A percentile compares a stretch with the other conserved stretches of the same genome.
Evolutionary conservation across 208 protist species (phyloP).

Genomic region (Herpetomonas samuelpessoai): DNA sequence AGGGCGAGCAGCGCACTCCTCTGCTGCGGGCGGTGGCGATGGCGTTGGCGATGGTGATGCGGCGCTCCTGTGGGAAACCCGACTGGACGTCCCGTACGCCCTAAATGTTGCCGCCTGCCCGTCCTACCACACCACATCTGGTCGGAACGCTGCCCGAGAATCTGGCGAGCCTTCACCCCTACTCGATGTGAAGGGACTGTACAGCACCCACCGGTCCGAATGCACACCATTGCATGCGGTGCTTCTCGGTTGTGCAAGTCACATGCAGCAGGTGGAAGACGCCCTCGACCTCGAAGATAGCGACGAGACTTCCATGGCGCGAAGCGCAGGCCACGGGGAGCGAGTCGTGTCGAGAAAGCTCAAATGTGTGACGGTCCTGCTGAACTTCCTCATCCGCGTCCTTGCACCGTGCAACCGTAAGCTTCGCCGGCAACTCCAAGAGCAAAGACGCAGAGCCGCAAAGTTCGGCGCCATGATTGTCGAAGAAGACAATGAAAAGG

Average conservation of each 20-base stretch:
- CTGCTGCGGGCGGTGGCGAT: not conserved
- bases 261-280: slow-evolving; percentile 20
- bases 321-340: not conserved
- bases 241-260: slow-evolving; percentile 49
- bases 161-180: too few species aligned
- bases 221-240: slow-evolving; percentile 74
- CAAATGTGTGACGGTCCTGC: slow-evolving; percentile 26
- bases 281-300: slow-evolving; percentile 4
- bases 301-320: not conserved
- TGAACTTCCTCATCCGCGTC: slow-evolving; percentile 45
- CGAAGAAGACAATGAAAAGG: not conserved
- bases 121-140: not conserved
- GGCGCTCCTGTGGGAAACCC: too few species aligned
- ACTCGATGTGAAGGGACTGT: slow-evolving; percentile 24
- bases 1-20: not conserved
- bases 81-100: not conserved
- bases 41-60: too few species aligned
- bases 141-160: too few species aligned
- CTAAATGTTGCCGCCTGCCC: not conserved
- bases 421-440: not conserved
- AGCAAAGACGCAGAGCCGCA: not conserved
- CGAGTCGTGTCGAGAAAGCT: slow-evolving; percentile 1
- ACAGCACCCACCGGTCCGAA: slow-evolving; percentile 34
- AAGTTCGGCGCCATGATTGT: not conserved
- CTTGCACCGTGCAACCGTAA: slow-evolving; percentile 10